Evolutionary conservation across 2,329 filamentous ascomycete genomes (phyloP).

Genomic region (Microcyclosporella mali): DNA sequence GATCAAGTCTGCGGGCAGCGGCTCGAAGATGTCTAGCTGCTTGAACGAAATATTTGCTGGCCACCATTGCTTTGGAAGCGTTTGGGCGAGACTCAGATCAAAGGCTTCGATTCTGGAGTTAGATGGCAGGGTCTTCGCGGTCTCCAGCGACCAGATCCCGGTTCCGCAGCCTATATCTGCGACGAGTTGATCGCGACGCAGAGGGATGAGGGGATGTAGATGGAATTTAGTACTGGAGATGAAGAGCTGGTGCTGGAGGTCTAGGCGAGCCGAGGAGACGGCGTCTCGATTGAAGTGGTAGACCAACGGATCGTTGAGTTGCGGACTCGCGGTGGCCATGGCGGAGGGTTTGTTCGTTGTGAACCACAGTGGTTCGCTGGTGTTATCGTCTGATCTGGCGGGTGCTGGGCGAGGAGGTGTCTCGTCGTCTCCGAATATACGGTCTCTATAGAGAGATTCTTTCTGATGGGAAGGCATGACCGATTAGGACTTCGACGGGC

Average conservation of each 20-base stretch:
- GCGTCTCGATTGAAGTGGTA: constrained; percentile 17
- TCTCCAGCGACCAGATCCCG: constrained; percentile 16
- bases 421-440: constrained; percentile 6
- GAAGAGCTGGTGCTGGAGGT: constrained; percentile 31
- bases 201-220: constrained; percentile 25
- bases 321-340: not conserved
- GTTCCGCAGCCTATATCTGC: constrained; percentile 19
- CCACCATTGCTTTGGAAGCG: constrained; percentile 13
- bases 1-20: constrained; percentile 5
- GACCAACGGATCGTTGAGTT: not conserved
- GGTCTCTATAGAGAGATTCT: constrained; percentile 1
- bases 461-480: not conserved
- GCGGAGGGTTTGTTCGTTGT: not conserved
- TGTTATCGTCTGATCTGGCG: too few species aligned
- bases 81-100: constrained; percentile 19
- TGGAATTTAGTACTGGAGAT: constrained; percentile 22
- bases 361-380: not conserved
- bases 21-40: constrained; percentile 13
- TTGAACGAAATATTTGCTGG: constrained; percentile 16
- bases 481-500: not conserved
- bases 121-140: not conserved
- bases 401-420: constrained; percentile 3
- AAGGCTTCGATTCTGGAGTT: constrained; percentile 18
- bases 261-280: constrained; percentile 18
- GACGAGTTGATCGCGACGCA: constrained; percentile 7